Conservation (phyloP, 768 basidiomycete genomes). For the Rhizopogon sp. region DNA sequence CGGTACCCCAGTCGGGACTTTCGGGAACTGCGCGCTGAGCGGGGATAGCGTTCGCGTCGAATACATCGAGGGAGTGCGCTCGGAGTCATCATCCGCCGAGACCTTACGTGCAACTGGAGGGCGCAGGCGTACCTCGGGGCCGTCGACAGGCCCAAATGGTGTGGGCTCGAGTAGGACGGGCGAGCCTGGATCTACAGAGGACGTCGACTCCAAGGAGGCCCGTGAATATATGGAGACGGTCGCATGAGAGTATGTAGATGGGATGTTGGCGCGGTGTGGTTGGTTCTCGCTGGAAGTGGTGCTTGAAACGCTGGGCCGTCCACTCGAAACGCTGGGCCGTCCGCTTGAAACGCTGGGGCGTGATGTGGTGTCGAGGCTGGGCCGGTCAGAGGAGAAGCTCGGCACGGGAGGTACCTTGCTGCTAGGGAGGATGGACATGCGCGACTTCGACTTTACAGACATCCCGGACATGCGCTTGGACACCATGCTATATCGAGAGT, state of each 20-base stretch:
- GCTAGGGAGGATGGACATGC: slow-evolving; percentile 9
- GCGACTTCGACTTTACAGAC: slow-evolving; percentile 22
- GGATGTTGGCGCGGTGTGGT: not conserved
- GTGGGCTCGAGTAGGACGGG: not conserved
- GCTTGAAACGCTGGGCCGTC: slow-evolving; percentile 6
- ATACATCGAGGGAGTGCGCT: slow-evolving; percentile 11
- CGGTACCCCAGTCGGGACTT: slow-evolving; percentile 25
- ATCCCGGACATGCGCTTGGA: slow-evolving; percentile 21
- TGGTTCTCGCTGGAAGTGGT: not conserved
- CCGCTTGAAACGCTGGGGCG: not conserved
- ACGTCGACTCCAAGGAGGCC: slow-evolving; percentile 21
- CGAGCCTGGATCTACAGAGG: not conserved
- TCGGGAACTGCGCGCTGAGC: slow-evolving; percentile 24
- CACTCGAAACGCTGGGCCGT: slow-evolving; percentile 8
- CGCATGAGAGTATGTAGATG: not conserved
- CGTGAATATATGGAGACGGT: slow-evolving; percentile 7
- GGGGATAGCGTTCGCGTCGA: slow-evolving; percentile 13
- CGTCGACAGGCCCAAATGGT: not conserved
- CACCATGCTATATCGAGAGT: slow-evolving; percentile 56
- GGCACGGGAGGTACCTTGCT: slow-evolving; percentile 23
- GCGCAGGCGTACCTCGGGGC: slow-evolving; percentile 10
- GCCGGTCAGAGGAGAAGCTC: slow-evolving; percentile 11
- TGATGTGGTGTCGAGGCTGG: not conserved
- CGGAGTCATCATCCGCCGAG: slow-evolving; percentile 12
- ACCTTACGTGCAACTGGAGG: slow-evolving; percentile 15